Base-by-base conservation (phyloP, 2,329 filamentous ascomycete genomes). In the Hyphodiscus sp. region DNA sequence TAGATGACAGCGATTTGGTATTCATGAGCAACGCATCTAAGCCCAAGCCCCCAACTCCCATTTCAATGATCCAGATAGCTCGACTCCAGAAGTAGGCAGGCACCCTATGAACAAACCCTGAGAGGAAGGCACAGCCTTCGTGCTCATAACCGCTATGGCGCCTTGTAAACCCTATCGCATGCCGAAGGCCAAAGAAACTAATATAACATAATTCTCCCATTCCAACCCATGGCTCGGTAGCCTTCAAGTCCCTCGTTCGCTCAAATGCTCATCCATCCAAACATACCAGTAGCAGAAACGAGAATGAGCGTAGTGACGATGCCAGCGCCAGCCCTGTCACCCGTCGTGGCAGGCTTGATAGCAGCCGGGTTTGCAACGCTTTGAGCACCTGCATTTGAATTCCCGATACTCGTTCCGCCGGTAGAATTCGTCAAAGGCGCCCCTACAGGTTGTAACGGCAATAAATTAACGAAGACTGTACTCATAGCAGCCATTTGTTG, bases 401-500 rank as follows among this genome's bases (percentile, higher is more conserved):
- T 60, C 0, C 65, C 64, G 16, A 56, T 47, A 50, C 59, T 63
- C 10, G 63, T 66, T 51, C 80, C 80, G 7, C 62, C 61, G n/a
- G 75, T 60, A 2, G 20, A 20, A 38, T 63, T 61, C 67, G 47
- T 63, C 1, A 65, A 54, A 2, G 62, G 52, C 5, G 63, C 57
- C 1, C 72, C 66, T 2, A 63, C 19, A 16, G 33, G n/a, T 41
- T 23, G 41, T 6, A 45, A 5, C 9, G 50, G 45, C 2, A 67
- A 57, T 10, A 76, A 65, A 54, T 74, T 69, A 20, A 71, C 70
- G 51, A 71, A 66, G 49, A 82, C 78, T 8, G 86, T 74, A 60
- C 87, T 82, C 68, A 88, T 71, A 5, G 81, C 83, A 1, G 81
- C 76, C 85, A 89, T 88, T 69, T 88, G 83, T 68, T 87, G 83